Evolutionary conservation across 768 basidiomycete species (phyloP).

Genomic region (Mycena galopus): DNA sequence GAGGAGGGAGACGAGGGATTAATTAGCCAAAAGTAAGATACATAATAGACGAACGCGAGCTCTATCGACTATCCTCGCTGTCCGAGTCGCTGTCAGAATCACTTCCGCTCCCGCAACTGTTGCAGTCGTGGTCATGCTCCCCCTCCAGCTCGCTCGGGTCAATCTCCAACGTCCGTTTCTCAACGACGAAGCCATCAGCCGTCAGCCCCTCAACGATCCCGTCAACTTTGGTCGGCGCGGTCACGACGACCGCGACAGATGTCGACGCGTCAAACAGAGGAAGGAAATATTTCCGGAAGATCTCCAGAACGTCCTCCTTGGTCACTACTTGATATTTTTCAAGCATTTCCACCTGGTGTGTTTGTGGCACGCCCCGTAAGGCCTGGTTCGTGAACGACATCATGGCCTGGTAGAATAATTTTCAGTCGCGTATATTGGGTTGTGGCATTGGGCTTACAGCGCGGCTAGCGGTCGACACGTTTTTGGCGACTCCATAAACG

Average conservation of each 20-base stretch:
- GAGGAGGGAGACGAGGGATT: constrained; percentile 32
- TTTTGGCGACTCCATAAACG: constrained; percentile 84
- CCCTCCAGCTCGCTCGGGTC: constrained; percentile 65
- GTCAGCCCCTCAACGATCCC: constrained; percentile 76
- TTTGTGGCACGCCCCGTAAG: constrained; percentile 84
- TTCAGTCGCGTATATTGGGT: constrained; percentile 26
- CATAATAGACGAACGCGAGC: constrained; percentile 10
- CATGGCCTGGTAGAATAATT: constrained; percentile 65
- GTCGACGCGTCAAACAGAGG: constrained; percentile 85
- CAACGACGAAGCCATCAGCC: constrained; percentile 82
- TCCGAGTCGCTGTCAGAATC: constrained; percentile 45
- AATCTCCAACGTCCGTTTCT: constrained; percentile 75
- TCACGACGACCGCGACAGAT: constrained; percentile 86
- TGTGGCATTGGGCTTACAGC: constrained; percentile 69
- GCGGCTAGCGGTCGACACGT: constrained; percentile 86
- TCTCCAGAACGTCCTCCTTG: constrained; percentile 78
- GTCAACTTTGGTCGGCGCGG: constrained; percentile 83
- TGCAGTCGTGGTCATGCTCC: constrained; percentile 49
- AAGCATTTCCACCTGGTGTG: constrained; percentile 51
- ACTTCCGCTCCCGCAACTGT: constrained; percentile 51
- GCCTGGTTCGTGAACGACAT: constrained; percentile 92
- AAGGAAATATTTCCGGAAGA: constrained; percentile 80
- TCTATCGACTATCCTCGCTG: constrained; percentile 22
- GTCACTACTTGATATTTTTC: constrained; percentile 71
- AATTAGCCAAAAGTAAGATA: constrained; percentile 31